Base-by-base conservation (phyloP, 148 eudicot species). In the Rhododendron vialii region DNA sequence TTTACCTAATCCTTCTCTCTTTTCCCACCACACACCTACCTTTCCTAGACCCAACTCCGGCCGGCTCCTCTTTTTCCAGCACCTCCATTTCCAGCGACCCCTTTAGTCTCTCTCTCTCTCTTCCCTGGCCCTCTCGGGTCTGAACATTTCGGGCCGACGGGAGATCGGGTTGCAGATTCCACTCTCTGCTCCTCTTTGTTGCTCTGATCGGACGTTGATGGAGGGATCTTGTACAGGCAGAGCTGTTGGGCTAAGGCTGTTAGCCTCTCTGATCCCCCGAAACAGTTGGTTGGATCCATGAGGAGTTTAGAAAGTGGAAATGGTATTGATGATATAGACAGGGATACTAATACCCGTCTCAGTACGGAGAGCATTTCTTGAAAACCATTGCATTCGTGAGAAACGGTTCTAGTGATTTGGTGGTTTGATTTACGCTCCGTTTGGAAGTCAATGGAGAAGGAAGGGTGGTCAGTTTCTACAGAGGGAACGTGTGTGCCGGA, bases 181-280 rank as follows among this genome's bases (percentile, higher is more conserved):
- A 88, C 82, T 43, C 45, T 84, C 41, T 38, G 93, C 55, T 87
- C 87, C 14, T 22, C 84, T 2, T 90, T 90, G 5, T 26, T 89
- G 9, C 24, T 20, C 9, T 4, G 90, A 14, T 88, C 91, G 6
- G 78, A 75, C 18, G 84, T 28, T 36, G 79, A 69, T 11, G 81
- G 13, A 30, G 84, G 83, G 18, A 87, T 77, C 81, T 88, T 93
- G 88, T 92, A 91, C 36, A 83, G 88, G 14, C 93, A 89, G 41
- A 94, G 92, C 84, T 92, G 91, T 18, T 87, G 88, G 30, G 94
- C 96, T 63, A 92, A 89, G 45, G 91, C 81, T 1, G 87, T 20
- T 2, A 94, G 91, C 48, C 87, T 87, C 5, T 47, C 85, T 11
- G 93, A 90, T 24, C 82, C 74, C 3, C 45, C 84, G 43, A 83